Evolutionary conservation across 2,329 filamentous ascomycete genomes (phyloP).

Genomic region (Orbilia brochopaga): DNA sequence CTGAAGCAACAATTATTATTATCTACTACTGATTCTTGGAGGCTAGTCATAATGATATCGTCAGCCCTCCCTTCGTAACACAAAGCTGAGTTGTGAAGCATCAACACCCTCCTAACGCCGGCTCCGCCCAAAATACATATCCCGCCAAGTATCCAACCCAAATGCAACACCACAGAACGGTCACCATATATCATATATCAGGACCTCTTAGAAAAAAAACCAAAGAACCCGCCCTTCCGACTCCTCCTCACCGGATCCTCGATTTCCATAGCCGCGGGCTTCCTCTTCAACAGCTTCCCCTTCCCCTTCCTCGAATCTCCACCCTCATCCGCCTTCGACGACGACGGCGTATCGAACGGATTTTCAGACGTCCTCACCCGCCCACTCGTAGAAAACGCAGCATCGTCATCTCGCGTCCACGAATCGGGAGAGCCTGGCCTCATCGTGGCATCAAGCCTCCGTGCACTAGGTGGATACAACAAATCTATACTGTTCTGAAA

Average conservation of each 20-base stretch:
- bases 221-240: slow-evolving; percentile 20
- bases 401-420: slow-evolving; percentile 41
- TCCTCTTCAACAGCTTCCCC: slow-evolving; percentile 31
- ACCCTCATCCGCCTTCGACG: background rate
- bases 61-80: too few relatives aligned
- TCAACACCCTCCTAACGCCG: too few relatives aligned
- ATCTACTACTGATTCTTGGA: too few relatives aligned
- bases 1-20: too few relatives aligned
- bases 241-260: slow-evolving; percentile 10
- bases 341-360: slow-evolving; percentile 20
- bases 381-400: slow-evolving; percentile 30
- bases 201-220: slow-evolving; percentile 25
- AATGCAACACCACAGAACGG: background rate
- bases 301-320: slow-evolving; percentile 12
- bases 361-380: background rate
- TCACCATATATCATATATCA: slow-evolving; percentile 1
- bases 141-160: too few relatives aligned
- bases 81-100: too few relatives aligned
- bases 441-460: background rate
- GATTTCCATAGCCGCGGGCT: slow-evolving; percentile 20
- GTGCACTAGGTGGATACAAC: slow-evolving; percentile 19
- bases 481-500: slow-evolving; percentile 33
- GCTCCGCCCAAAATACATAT: too few relatives aligned
- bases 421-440: slow-evolving; percentile 36
- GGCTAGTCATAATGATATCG: too few relatives aligned